phyloP scores from a whole-genome alignment of 192 early-diverging fungal species.

The Coemansia sp. region DNA sequence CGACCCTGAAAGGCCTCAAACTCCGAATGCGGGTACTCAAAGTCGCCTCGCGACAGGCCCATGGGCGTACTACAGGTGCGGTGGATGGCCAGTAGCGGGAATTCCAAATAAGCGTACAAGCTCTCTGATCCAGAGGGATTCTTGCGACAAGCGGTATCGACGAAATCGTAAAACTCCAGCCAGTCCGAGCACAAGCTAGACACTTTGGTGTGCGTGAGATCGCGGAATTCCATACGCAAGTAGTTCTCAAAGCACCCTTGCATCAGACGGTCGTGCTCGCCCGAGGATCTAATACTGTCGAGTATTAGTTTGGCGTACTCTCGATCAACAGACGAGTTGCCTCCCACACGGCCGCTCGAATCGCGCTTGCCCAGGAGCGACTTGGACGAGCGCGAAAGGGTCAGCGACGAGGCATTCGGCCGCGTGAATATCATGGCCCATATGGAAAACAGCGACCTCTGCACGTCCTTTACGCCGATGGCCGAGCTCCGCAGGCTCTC shows the following conservation, averaged over 20 bases:
- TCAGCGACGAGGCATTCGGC: constrained; percentile 22
- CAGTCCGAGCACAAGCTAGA: constrained; percentile 66
- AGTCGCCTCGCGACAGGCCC: constrained; percentile 57
- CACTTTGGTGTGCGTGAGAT: constrained; percentile 66
- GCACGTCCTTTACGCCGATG: constrained; percentile 79
- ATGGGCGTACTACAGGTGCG: constrained; percentile 72
- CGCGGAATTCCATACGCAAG: constrained; percentile 73
- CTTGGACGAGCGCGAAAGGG: constrained; percentile 4
- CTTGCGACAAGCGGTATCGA: constrained; percentile 46
- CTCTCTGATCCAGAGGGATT: constrained; percentile 47
- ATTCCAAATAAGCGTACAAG: constrained; percentile 67
- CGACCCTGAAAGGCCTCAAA: constrained; percentile 60
- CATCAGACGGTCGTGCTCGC: constrained; percentile 85
- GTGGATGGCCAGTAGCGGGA: constrained; percentile 72
- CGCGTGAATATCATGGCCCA: constrained; percentile 79
- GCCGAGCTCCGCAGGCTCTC: constrained; percentile 53
- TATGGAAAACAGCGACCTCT: constrained; percentile 70
- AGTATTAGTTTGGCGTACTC: constrained; percentile 40
- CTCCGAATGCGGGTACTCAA: constrained; percentile 72
- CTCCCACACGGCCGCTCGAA: neutral
- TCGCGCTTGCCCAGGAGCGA: constrained; percentile 13
- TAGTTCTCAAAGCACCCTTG: constrained; percentile 95
- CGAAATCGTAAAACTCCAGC: constrained; percentile 77
- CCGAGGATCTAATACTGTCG: constrained; percentile 53
- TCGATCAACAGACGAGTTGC: constrained; percentile 6